These are phyloP conservation scores for Atkinsonella texensis DNA, from an alignment of 2,329 filamentous ascomycete genomes.

Conservation along the genomic window DNA sequence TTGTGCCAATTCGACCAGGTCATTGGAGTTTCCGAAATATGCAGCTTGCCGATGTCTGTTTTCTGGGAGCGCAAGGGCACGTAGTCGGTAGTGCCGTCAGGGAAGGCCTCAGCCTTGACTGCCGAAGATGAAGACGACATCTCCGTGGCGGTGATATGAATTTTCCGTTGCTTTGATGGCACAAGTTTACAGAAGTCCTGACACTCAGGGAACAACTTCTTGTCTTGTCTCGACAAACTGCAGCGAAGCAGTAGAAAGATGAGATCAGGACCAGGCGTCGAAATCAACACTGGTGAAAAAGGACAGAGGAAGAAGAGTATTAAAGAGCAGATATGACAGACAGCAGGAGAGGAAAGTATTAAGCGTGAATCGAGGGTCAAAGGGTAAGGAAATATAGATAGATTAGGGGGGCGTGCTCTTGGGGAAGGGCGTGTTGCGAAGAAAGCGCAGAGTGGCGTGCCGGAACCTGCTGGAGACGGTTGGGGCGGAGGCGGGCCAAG, in stretches of 20 bases:
- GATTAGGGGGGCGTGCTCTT: conserved; percentile 2
- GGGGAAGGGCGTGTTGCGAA: background rate
- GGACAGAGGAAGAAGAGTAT: background rate
- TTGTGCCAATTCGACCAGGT: conserved; percentile 79
- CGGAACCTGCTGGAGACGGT: conserved; percentile 7
- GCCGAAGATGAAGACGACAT: conserved; percentile 6
- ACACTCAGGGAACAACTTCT: background rate
- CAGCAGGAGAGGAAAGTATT: background rate
- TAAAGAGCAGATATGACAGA: too few species aligned
- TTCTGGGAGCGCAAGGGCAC: conserved; percentile 34
- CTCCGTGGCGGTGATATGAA: background rate
- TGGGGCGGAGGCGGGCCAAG: conserved; percentile 6
- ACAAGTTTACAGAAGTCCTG: background rate
- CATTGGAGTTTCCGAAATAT: conserved; percentile 74
- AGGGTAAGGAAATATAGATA: background rate
- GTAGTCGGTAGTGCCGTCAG: conserved; percentile 45
- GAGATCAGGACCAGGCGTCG: background rate
- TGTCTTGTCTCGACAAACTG: background rate
- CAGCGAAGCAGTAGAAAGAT: background rate
- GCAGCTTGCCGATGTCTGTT: conserved; percentile 56
- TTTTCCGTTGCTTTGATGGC: background rate
- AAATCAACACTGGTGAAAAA: background rate
- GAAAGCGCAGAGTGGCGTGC: background rate
- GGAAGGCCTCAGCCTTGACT: conserved; percentile 28
- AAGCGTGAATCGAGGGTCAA: background rate